Conservation (phyloP, 495 filamentous ascomycete genomes). For the Penicillium alfredii region DNA sequence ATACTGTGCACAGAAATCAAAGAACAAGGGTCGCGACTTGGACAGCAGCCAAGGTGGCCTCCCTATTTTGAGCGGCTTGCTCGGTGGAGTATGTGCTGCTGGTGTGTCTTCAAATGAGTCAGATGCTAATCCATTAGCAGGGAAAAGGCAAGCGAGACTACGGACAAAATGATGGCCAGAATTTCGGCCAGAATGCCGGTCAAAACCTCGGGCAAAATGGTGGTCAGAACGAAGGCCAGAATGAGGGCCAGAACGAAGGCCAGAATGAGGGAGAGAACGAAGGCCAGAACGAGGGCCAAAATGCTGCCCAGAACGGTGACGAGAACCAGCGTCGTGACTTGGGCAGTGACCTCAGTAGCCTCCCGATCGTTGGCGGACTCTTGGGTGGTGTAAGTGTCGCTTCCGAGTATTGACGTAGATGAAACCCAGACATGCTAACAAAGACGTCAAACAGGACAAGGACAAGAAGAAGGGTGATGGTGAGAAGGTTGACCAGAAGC, state of each 20-base stretch:
- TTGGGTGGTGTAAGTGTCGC: conserved; percentile 7
- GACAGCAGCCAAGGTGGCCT: no score
- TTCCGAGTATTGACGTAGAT: no score
- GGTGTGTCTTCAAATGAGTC: no score
- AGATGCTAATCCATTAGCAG: no score
- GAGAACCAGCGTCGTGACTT: conserved; percentile 6
- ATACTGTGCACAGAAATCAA: no score
- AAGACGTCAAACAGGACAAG: conserved; percentile 3
- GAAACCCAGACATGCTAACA: no score
- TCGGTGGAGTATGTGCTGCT: conserved; percentile 4
- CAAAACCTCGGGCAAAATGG: no score
- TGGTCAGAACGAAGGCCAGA: conserved; percentile 10
- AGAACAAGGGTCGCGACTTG: no score
- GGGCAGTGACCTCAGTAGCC: conserved; percentile 3
- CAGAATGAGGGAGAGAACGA: conserved; percentile 9
- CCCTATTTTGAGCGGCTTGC: no score
- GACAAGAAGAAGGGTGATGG: conserved; percentile 2
- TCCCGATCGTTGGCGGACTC: conserved; percentile 13
- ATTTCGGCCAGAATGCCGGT: no score
- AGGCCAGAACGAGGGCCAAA: conserved; percentile 7
- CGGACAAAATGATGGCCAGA: conserved; percentile 9
- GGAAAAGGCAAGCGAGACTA: conserved; percentile 3
- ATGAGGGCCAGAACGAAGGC: conserved; percentile 2
- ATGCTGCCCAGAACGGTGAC: conserved; percentile 1
- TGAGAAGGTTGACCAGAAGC: conserved; percentile 2